phyloP scores from a whole-genome alignment of 768 basidiomycete species.

The Leccinum olivaceopallidum region DNA sequence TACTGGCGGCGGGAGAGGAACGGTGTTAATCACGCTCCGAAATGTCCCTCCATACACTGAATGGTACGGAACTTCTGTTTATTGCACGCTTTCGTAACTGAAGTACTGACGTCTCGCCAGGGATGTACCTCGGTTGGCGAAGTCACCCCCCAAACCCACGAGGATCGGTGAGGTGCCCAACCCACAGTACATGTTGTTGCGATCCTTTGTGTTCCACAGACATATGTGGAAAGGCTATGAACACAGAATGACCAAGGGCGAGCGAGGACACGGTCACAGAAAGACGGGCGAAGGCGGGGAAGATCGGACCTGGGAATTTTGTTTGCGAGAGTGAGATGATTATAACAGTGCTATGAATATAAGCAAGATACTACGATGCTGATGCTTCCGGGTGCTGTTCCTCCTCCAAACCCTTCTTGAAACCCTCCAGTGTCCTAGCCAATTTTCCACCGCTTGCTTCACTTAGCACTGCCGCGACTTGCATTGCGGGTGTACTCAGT shows the following conservation, averaged over 20 bases:
- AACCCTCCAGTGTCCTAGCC: slow-evolving; percentile 72
- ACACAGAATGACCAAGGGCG: slow-evolving; percentile 95
- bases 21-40: slow-evolving; percentile 82
- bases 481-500: slow-evolving; percentile 70
- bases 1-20: slow-evolving; percentile 50
- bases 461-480: slow-evolving; percentile 69
- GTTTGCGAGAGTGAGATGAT: slow-evolving; percentile 33
- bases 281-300: slow-evolving; percentile 74
- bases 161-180: slow-evolving; percentile 49
- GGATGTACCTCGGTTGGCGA: slow-evolving; percentile 76
- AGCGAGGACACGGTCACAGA: slow-evolving; percentile 60
- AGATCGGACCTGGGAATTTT: slow-evolving; percentile 92
- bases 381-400: slow-evolving; percentile 25
- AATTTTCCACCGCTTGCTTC: slow-evolving; percentile 69
- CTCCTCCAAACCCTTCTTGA: slow-evolving; percentile 68
- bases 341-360: slow-evolving; percentile 9
- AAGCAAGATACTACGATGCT: slow-evolving; percentile 23
- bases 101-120: slow-evolving; percentile 37
- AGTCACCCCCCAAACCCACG: slow-evolving; percentile 62
- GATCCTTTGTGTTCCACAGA: slow-evolving; percentile 80
- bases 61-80: slow-evolving; percentile 52
- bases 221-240: slow-evolving; percentile 79
- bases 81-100: slow-evolving; percentile 10
- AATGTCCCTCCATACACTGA: slow-evolving; percentile 85
- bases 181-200: slow-evolving; percentile 66